Conservation (phyloP, 306 rosid species). For the Lathyrus tuberosus region DNA sequence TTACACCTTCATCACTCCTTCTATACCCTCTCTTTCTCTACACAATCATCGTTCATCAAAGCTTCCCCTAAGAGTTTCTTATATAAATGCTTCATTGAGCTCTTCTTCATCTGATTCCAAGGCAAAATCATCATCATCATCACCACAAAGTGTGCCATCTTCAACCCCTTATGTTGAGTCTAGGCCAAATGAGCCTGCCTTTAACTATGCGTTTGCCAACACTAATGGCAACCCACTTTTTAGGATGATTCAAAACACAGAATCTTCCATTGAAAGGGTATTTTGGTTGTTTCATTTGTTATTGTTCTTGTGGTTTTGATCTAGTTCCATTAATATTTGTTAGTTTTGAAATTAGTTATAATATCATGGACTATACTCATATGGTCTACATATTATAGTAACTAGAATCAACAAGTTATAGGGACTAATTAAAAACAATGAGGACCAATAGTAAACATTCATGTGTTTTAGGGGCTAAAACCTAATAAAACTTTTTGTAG, state of each 20-base stretch:
- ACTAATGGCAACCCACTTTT: conserved; percentile 49
- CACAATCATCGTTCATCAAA: conserved; percentile 36
- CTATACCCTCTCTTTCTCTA: conserved; percentile 41
- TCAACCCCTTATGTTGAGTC: conserved; percentile 50
- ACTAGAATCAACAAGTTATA: not conserved
- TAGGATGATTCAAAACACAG: conserved; percentile 61
- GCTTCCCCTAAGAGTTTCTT: conserved; percentile 30
- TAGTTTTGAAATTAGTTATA: not conserved
- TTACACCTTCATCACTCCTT: conserved; percentile 46
- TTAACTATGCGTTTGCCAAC: conserved; percentile 54
- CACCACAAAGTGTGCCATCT: conserved; percentile 51
- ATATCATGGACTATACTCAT: not conserved
- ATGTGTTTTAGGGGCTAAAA: not conserved
- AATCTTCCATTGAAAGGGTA: conserved; percentile 88
- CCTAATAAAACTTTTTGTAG: not conserved
- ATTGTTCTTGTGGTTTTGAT: not conserved
- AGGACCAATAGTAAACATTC: not conserved
- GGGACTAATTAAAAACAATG: not conserved
- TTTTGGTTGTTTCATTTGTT: not conserved
- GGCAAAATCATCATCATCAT: conserved; percentile 45
- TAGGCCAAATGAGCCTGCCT: conserved; percentile 44
- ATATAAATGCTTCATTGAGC: conserved; percentile 56
- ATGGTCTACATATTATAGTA: not conserved
- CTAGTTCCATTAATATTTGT: not conserved
- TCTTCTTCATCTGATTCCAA: conserved; percentile 50